Evolutionary conservation across 495 filamentous ascomycete species (phyloP).

Genomic region (Thermothielavioides terrestris): DNA sequence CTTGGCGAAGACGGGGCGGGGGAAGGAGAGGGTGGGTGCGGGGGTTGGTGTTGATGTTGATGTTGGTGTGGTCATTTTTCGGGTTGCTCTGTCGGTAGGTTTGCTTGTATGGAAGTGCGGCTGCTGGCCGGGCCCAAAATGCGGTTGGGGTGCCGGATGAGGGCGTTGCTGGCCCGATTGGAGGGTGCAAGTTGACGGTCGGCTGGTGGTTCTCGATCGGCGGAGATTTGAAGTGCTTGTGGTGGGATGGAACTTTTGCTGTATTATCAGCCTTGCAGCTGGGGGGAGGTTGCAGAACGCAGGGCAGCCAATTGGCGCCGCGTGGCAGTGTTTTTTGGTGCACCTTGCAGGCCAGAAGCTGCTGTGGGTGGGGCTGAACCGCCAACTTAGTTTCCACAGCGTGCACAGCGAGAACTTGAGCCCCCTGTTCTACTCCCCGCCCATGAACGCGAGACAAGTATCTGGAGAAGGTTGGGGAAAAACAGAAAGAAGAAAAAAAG

Average conservation of each 20-base stretch:
- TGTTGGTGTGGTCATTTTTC: too few relatives aligned
- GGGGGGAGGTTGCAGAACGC: neutral
- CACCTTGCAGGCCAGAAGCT: slow-evolving; percentile 1
- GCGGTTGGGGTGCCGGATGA: too few relatives aligned
- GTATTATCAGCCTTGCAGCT: slow-evolving; percentile 15
- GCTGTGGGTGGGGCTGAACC: neutral
- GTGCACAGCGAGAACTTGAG: too few relatives aligned
- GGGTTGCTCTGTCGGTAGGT: too few relatives aligned
- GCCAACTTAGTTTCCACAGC: neutral
- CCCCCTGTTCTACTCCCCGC: too few relatives aligned
- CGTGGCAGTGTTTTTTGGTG: neutral
- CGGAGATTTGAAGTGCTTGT: neutral
- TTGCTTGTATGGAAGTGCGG: too few relatives aligned
- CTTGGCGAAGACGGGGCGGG: slow-evolving; percentile 76
- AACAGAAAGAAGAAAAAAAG: too few relatives aligned
- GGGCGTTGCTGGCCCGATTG: too few relatives aligned
- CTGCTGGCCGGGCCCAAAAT: too few relatives aligned
- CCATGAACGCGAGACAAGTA: too few relatives aligned
- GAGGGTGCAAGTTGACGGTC: too few relatives aligned
- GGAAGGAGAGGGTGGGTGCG: slow-evolving; percentile 50
- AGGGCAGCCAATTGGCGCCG: slow-evolving; percentile 1
- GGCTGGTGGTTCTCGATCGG: neutral
- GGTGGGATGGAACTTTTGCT: slow-evolving; percentile 7
- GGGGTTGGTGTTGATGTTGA: slow-evolving; percentile 21
- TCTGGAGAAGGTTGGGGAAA: too few relatives aligned